Base-by-base conservation (phyloP, 805 yeast species). In the Torulaspora delbrueckii region DNA sequence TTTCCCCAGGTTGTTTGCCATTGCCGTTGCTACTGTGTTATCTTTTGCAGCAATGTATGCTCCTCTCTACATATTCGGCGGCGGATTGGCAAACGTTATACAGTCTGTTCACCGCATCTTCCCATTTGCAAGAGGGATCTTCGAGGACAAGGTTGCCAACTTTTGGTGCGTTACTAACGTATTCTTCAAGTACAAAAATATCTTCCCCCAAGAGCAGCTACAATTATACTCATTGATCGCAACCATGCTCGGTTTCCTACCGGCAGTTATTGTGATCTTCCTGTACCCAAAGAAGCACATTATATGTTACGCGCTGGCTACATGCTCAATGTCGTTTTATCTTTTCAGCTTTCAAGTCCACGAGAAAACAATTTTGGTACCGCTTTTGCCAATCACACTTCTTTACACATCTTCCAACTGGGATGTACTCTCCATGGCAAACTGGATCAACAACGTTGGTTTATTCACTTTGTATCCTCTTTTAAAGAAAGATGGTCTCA, bases 121-220 rank as follows among this genome's bases (percentile, higher is more conserved):
- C 64, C 99, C 99, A 1, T 91, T 93, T 54, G 78, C 81, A 37
- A 76, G 98, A 60, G 99, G 99, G 0, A 74, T 93, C 6, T 93
- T 95, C 74, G 99, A 93, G 64, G 98, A 93, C 62, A 93, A 93
- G 63, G 98, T 93, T 12, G 96, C 96, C 32, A 93, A 90, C 61
- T 84, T 93, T 58, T 93, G 99, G 99, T 90, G 98, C 65, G 83
- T 96, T n/a, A 71, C 89, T 1, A 93, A 93, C 63, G 71, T 84
- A 1, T 51, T 88, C 8, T 63, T 90, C 60, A 91, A 91, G 62
- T 83, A 87, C 59, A 80, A 77, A 52, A 56, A 66, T 4, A 40
- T 73, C 0, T 83, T 85, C 57, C 62, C 78, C 2, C 71, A 73
- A 13, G 67, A 70, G 10, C 77, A 84, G 55, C 71, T 93, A 37